A percentile compares a stretch with the other conserved stretches of the same genome.
phyloP scores from a whole-genome alignment of 1,284 basidiomycete species.

The Mycena sp. region DNA sequence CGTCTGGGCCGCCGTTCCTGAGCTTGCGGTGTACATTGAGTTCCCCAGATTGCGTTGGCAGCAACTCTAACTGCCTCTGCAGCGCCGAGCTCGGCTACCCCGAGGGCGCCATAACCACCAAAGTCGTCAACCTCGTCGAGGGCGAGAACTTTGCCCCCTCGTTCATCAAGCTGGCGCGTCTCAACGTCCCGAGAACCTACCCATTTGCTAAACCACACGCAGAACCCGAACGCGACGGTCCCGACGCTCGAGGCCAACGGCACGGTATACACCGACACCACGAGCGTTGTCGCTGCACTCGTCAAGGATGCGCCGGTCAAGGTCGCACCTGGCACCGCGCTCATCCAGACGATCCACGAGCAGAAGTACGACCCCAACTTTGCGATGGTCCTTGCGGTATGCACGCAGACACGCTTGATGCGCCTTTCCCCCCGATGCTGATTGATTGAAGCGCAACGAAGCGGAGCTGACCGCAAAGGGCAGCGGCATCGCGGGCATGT shows the following conservation, averaged over 20 bases:
- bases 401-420: neutral
- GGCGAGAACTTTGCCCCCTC: constrained; percentile 72
- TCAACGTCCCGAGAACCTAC: no score
- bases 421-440: neutral
- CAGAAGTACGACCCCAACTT: constrained; percentile 70
- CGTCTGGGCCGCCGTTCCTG: constrained; percentile 58
- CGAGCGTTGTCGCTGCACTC: constrained; percentile 58
- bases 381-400: constrained; percentile 47
- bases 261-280: constrained; percentile 56
- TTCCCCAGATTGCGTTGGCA: no score
- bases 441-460: constrained; percentile 52
- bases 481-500: constrained; percentile 48
- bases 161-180: constrained; percentile 60
- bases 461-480: constrained; percentile 59
- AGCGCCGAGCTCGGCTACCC: constrained; percentile 53
- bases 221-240: constrained; percentile 66
- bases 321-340: constrained; percentile 47
- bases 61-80: neutral
- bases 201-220: neutral
- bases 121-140: constrained; percentile 54
- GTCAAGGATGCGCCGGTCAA: constrained; percentile 53
- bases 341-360: constrained; percentile 59
- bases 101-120: constrained; percentile 46
- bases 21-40: constrained; percentile 62
- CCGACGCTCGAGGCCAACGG: constrained; percentile 60